Evolutionary conservation across 192 early-diverging fungal genomes (phyloP), one percentile per base, ranked within the genome.

Genomic region (Bifiguratus adelaidae): DNA sequence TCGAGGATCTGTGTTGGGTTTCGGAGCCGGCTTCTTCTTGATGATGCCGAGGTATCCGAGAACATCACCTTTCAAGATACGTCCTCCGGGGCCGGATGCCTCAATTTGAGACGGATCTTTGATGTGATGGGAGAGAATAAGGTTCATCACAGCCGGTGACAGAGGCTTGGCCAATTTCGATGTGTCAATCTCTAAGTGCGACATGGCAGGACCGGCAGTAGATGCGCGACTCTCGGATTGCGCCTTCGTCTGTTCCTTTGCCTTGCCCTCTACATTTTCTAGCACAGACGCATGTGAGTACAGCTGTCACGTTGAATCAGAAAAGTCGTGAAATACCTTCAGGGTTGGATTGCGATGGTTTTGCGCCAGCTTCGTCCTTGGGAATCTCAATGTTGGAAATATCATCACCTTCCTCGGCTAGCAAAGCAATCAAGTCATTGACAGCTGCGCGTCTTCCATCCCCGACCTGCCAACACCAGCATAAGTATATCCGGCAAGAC

Each of bases 351-450:
- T n/a, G n/a, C n/a, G n/a, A n/a, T n/a, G n/a, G n/a, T n/a, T n/a
- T n/a, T n/a, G n/a, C n/a, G n/a, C n/a, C n/a, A n/a, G 52, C 44
- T 30, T 28, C 52, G 37, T 54, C 47, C 69, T 41, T 63, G 44
- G 73, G 86, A 42, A 83, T 59, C 21, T 81, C 80, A 42, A 97
- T 82, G 50, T 81, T 81, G 12, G 69, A 61, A 21, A 92, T 65
- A 55, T 91, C 89, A 47, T 87, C 91, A 47, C 88, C 85, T 48
- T 89, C 87, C 63, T 95, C 91, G 7, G 85, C 88, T 45, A 95
- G 55, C 53, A 97, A 65, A 34, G 80, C 87, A 57, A 97, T 83
- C 4, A 82, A 62, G 42, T 76, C 71, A 45, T 76, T 85, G 21
- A 95, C 89, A 24, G 73, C 24, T 9, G 86, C 83, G 53, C 90